Base-by-base conservation (phyloP, 1,284 basidiomycete species). In the Taiwanofungus camphoratus region DNA sequence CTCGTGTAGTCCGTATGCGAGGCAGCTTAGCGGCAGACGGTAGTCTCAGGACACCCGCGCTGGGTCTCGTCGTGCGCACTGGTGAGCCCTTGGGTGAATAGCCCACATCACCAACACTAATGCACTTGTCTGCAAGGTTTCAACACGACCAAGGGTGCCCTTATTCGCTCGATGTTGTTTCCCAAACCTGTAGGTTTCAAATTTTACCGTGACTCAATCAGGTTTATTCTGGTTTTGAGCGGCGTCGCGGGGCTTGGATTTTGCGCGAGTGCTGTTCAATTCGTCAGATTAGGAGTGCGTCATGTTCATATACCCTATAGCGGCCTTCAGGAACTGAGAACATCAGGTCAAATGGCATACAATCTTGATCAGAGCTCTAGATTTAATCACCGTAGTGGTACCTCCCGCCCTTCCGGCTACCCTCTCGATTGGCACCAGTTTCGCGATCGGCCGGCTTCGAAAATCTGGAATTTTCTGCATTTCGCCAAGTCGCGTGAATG, bases 101-200 rank as follows among this genome's bases (percentile, higher is more conserved):
- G 11, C 11, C 11, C 6, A 7, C 18, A 16, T 33, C 11, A n/a
- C 26, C 26, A n/a, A n/a, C 9, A 29, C 8, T 33, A 9, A 35
- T 36, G 39, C 47, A 38, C 34, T 34, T 36, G 20, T 20, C 34
- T 29, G 2, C 3, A 7, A 88, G 91, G 92, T 0, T 99, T 99
- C 68, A 92, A 91, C 62, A 99, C 96, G 2, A 99, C 96, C 9
- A 99, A 99, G 66, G 96, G 96, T 23, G 89, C 95, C 0, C 73
- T 99, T 15, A 82, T 99, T 6, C 79, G 96, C 19, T 96, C 93
- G 0, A 99, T 99, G 96, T 73, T 99, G 13, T 99, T 96, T 70
- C 96, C 96, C 0, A 98, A 97, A 61, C 94, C 95, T 0, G 94
- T 98, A 57, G 95, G 94, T 0, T 94, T 92, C 76, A 93, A 95